These are phyloP conservation scores for Panicum hallii DNA, from an alignment of 202 grass and related monocot species.

Conservation along the genomic window DNA sequence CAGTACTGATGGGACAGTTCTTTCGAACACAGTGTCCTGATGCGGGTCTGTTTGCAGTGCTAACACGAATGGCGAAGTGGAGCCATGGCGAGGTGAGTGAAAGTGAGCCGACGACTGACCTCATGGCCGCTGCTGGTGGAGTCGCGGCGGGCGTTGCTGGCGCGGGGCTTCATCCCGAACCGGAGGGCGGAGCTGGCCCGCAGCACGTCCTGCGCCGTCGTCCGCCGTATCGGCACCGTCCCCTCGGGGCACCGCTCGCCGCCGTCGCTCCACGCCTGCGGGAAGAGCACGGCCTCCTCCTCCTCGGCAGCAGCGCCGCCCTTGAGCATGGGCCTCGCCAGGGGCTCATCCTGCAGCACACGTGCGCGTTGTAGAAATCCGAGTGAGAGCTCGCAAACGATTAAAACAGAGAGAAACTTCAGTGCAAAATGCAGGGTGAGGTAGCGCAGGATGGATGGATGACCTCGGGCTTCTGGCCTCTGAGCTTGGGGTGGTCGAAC, in stretches of 20 bases:
- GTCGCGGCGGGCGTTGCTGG: conserved; percentile 50
- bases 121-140: conserved; percentile 72
- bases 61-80: background rate
- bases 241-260: conserved; percentile 64
- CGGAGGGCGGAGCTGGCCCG: conserved; percentile 50
- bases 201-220: conserved; percentile 54
- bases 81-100: background rate
- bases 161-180: conserved; percentile 74
- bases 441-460: background rate
- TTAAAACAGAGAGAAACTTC: background rate
- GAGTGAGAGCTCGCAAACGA: too few species aligned
- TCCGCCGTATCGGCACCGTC: conserved; percentile 71
- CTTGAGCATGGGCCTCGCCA: conserved; percentile 49
- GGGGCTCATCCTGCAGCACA: conserved; percentile 52
- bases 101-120: conserved; percentile 36
- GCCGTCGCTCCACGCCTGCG: conserved; percentile 71
- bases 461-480: conserved; percentile 60
- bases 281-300: background rate
- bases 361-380: too few species aligned
- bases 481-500: conserved; percentile 72
- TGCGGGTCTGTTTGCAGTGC: background rate
- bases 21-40: background rate
- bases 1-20: background rate
- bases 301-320: background rate
- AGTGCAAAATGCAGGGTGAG: background rate